A percentile compares a stretch with the other conserved stretches of the same genome.
phyloP scores from a whole-genome alignment of 139 green algal species.

The Coelastrella sp. region DNA sequence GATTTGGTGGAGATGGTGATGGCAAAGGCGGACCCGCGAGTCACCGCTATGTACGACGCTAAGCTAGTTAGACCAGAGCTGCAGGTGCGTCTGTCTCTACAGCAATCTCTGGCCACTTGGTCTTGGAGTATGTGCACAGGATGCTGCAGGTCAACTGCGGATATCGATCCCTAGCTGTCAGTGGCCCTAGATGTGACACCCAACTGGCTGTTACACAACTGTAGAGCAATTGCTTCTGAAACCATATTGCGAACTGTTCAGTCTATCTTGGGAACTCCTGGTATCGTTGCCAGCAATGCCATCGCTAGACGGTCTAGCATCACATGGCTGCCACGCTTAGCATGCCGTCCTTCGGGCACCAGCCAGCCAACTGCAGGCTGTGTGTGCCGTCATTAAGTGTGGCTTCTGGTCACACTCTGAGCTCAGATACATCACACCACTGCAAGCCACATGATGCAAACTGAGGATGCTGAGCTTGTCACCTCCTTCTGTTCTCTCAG shows the following conservation, averaged over 20 bases:
- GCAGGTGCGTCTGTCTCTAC: neutral
- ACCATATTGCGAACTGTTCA: no score
- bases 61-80: constrained; percentile 53
- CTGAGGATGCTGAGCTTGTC: neutral
- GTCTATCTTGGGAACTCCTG: no score
- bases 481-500: neutral
- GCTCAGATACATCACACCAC: neutral
- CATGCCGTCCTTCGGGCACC: no score
- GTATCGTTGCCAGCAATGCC: neutral
- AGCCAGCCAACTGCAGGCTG: no score
- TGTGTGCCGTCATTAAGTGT: no score
- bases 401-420: neutral
- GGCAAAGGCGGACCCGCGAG: constrained; percentile 71
- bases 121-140: no score
- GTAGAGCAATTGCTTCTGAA: no score
- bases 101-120: neutral
- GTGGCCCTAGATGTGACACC: neutral
- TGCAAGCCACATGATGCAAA: neutral
- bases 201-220: no score
- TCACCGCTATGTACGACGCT: constrained; percentile 78
- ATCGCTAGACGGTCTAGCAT: neutral
- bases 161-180: neutral
- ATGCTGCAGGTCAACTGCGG: neutral
- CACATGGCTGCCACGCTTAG: no score
- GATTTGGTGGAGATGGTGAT: constrained; percentile 96